Evolutionary conservation across 2,329 filamentous ascomycete species (phyloP).

Genomic region (Colletotrichum ledebouriae): DNA sequence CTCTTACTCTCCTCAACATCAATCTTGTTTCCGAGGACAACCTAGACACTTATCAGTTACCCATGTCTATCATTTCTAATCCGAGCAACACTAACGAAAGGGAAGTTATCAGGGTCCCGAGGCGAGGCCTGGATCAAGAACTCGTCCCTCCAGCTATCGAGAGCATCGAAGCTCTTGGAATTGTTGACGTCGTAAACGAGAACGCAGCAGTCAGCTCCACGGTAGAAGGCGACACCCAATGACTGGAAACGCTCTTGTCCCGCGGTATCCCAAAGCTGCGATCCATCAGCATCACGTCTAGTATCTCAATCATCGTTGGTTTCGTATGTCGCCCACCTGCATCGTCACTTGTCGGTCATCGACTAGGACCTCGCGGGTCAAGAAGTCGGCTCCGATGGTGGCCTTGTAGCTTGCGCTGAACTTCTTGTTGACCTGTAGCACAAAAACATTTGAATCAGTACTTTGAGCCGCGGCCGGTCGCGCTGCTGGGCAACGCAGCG

Average conservation of each 20-base stretch:
- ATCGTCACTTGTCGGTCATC: conserved; percentile 98
- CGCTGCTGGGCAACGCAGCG: conserved; percentile 10
- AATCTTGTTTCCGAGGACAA: conserved; percentile 98
- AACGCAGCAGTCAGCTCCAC: conserved; percentile 97
- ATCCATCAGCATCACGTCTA: conserved; percentile 25
- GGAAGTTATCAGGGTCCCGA: conserved; percentile 96
- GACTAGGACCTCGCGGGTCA: conserved; percentile 97
- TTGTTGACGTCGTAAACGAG: conserved; percentile 99
- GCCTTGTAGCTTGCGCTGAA: conserved; percentile 99
- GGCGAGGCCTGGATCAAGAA: conserved; percentile 98
- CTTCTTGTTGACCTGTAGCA: conserved; percentile 96
- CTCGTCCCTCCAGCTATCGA: conserved; percentile 98
- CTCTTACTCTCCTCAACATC: conserved; percentile 98
- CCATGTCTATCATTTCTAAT: background rate
- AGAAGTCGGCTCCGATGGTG: conserved; percentile 97
- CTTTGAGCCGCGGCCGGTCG: background rate
- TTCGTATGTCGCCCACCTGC: conserved; percentile 74
- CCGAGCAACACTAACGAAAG: conserved; percentile 82
- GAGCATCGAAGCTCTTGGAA: conserved; percentile 97
- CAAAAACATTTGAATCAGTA: conserved; percentile 14
- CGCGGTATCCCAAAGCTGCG: conserved; percentile 95
- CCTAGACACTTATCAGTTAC: conserved; percentile 62
- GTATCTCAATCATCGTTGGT: conserved; percentile 11
- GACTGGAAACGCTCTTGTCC: conserved; percentile 98
- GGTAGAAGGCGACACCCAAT: conserved; percentile 96